Base-by-base conservation (phyloP, 768 basidiomycete species). In the Boletus rex-veris region DNA sequence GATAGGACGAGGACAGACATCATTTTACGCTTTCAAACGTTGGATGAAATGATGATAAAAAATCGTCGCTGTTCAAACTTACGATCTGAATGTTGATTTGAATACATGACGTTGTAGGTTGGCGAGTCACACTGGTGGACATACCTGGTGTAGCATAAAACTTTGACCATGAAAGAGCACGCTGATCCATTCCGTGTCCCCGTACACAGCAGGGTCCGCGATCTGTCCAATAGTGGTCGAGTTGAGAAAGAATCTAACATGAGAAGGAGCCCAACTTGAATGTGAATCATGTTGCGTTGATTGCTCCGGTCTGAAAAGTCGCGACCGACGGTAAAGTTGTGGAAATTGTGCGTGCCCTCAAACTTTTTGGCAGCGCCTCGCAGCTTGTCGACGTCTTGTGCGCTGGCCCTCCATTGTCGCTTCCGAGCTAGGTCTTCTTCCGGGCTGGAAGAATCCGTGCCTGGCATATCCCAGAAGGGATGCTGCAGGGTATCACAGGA, bases 61-160 rank as follows among this genome's bases (percentile, higher is more conserved):
- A 47, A 45, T 19, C 31, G 54, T 31, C 9, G 11, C 26, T 21
- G 21, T 2, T 9, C 35, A 39, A 35, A 68, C 71, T 64, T 52
- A 70, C 71, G 49, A 70, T 72, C 69, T 70, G 53, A 35, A 45
- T 11, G 48, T 54, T 41, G 48, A 53, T 43, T 52, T 52, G 67
- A 61, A 53, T 60, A 55, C 37, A 31, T 21, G 36, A 69, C 76
- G 54, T 60, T 60, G 57, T 4, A 6, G 9, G 15, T 14, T 39
- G 18, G 24, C 26, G 31, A 12, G 19, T 26, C 53, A 38, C 35
- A 44, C 8, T 43, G 43, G 59, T 64, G 31, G n/a, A 73, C 78
- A 49, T 63, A 94, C 94, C 78, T 99, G 97, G 70, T 99, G 96
- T 50, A 99, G 73, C 97, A 99, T 98, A 71, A 99, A 99, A 62